Base-by-base conservation (phyloP, 345 rosid genomes). In the Carallia pectinifolia region DNA sequence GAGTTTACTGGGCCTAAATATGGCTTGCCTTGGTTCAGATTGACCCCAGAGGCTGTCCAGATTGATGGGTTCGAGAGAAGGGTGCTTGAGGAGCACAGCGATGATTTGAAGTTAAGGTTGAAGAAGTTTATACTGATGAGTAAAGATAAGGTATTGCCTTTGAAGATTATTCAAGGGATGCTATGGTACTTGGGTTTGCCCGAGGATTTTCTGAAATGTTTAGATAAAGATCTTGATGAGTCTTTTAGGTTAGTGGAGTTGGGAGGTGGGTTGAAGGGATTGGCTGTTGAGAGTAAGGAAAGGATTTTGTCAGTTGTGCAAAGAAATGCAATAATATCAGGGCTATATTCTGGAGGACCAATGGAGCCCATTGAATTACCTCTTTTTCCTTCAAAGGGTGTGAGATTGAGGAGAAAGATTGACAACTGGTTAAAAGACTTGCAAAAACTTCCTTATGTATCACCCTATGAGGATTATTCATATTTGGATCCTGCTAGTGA, bases 21-120 rank as follows among this genome's bases (percentile, higher is more conserved):
- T 68, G 83, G 84, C 77, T 80, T 89, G 68, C 98, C 98, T n/a
- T 89, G 98, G 97, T 94, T 91, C 80, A 85, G 85, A 79, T 64
- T 94, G 71, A 94, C 96, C 70, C 81, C 65, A 56, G 88, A 87
- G 80, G 95, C 97, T 62, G 60, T 63, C 59, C 91, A 86, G 70
- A 83, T 89, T 61, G 86, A 91, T 71, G 72, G 66, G 39, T 81
- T 83, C 70, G 96, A 93, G 81, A 80, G 68, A 62, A 68, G 58
- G 70, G 79, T 84, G 5, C 78, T 74, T 55, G 81, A 84, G 67
- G 81, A 82, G 6, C 80, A 78, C 38, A 79, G 74, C 7, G 90
- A 77, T 3, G 94, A 88, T 64, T 73, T 93, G 75, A 66, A 72
- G 38, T 85, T 75, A 27, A 82, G 96, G 71, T 63, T 93, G 72